phyloP scores from a whole-genome alignment of 2,329 filamentous ascomycete species.

The Aspergillaceae sp. region DNA sequence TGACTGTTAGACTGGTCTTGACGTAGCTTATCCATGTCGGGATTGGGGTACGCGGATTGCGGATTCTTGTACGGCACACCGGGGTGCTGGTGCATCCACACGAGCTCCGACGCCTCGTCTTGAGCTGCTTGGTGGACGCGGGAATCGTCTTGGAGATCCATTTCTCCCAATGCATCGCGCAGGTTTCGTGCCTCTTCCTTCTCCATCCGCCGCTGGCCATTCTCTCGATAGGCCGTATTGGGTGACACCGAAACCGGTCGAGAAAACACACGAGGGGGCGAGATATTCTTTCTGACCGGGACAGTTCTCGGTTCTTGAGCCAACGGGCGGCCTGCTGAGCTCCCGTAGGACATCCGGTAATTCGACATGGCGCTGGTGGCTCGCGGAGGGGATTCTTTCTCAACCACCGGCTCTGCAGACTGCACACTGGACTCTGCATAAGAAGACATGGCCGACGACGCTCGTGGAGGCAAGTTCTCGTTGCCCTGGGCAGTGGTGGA shows the following conservation, averaged over 20 bases:
- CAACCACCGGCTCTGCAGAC: slow-evolving; percentile 10
- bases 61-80: slow-evolving; percentile 42
- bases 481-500: slow-evolving; percentile 16
- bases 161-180: slow-evolving; percentile 48
- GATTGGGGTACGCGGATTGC: slow-evolving; percentile 39
- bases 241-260: slow-evolving; percentile 23
- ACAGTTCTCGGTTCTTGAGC: slow-evolving; percentile 30
- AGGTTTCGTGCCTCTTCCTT: slow-evolving; percentile 50
- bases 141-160: slow-evolving; percentile 49
- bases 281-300: slow-evolving; percentile 27
- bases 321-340: slow-evolving; percentile 28
- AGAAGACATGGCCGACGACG: slow-evolving; percentile 37
- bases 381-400: slow-evolving; percentile 22
- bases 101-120: slow-evolving; percentile 55
- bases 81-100: slow-evolving; percentile 55
- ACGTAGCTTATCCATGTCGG: slow-evolving; percentile 35
- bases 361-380: slow-evolving; percentile 33
- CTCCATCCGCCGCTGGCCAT: slow-evolving; percentile 47
- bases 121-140: slow-evolving; percentile 50
- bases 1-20: slow-evolving; percentile 37
- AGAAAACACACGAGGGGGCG: slow-evolving; percentile 27
- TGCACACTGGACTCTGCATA: slow-evolving; percentile 15
- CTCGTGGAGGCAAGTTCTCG: slow-evolving; percentile 30
- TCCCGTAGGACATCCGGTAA: slow-evolving; percentile 23
- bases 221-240: slow-evolving; percentile 46